Conservation (phyloP, 257 asterid species). For the Linaria vulgaris region DNA sequence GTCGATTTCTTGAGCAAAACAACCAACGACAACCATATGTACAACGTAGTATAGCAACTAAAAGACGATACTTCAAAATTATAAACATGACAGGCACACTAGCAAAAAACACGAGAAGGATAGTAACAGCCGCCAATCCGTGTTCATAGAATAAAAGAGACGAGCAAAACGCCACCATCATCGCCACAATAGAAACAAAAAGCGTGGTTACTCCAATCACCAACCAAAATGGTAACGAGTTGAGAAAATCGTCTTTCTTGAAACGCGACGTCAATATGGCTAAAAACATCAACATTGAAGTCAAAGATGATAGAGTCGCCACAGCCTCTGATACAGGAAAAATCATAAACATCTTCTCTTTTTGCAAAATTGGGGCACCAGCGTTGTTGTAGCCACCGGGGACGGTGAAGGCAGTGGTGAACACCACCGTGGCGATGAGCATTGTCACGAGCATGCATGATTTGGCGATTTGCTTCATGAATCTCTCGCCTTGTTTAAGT, state of each 20-base stretch:
- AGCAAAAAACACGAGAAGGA: constrained; percentile 14
- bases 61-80: constrained; percentile 25
- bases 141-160: constrained; percentile 29
- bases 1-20: constrained; percentile 22
- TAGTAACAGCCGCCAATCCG: constrained; percentile 12
- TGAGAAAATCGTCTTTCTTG: constrained; percentile 30
- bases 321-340: constrained; percentile 36
- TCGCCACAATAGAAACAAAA: constrained; percentile 35
- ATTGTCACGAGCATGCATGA: constrained; percentile 38
- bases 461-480: constrained; percentile 36
- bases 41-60: constrained; percentile 23
- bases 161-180: constrained; percentile 30
- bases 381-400: constrained; percentile 39
- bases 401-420: constrained; percentile 40
- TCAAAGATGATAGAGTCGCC: constrained; percentile 31
- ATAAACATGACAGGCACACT: constrained; percentile 29
- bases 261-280: constrained; percentile 40
- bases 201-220: constrained; percentile 33
- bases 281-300: constrained; percentile 38
- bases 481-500: constrained; percentile 37
- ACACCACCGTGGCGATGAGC: constrained; percentile 40
- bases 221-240: constrained; percentile 34
- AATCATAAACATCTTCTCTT: constrained; percentile 12
- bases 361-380: constrained; percentile 28
- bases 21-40: constrained; percentile 24